Conservation (phyloP, 164 flowering plant species). For the Umbilicus rupestris region DNA sequence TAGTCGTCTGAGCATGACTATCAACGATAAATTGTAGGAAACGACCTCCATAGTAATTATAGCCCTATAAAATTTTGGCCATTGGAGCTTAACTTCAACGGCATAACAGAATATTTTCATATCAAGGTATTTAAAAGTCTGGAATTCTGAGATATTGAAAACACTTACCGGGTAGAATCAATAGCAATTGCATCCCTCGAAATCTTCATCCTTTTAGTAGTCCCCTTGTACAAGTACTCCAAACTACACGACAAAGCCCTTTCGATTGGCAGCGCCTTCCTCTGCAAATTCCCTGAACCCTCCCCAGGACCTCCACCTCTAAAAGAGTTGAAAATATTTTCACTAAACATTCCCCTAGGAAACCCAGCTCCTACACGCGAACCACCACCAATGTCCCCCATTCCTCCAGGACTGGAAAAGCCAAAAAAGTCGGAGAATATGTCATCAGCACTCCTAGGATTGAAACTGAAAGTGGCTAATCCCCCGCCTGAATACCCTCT, state of each 20-base stretch:
- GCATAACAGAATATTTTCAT: neutral
- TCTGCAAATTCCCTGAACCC: constrained; percentile 23
- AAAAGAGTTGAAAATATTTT: constrained; percentile 43
- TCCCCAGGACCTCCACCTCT: constrained; percentile 45
- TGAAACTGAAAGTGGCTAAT: constrained; percentile 45
- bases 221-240: constrained; percentile 90
- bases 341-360: constrained; percentile 44
- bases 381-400: constrained; percentile 38
- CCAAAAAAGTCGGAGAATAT: constrained; percentile 88
- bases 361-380: constrained; percentile 30
- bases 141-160: neutral
- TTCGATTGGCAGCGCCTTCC: constrained; percentile 65
- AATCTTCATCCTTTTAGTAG: constrained; percentile 92
- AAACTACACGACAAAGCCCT: constrained; percentile 57
- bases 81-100: neutral
- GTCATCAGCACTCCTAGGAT: constrained; percentile 74
- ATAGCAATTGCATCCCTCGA: constrained; percentile 64
- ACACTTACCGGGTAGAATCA: constrained; percentile 72
- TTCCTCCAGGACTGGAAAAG: constrained; percentile 52
- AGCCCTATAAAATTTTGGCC: too few relatives aligned
- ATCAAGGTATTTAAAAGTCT: too few relatives aligned
- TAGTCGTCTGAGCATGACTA: too few relatives aligned
- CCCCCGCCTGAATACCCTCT: constrained; percentile 31
- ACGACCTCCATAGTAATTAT: too few relatives aligned
- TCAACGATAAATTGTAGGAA: too few relatives aligned